These are phyloP conservation scores for Nicotiana tabacum DNA, from an alignment of 257 asterid species.

Conservation along the genomic window DNA sequence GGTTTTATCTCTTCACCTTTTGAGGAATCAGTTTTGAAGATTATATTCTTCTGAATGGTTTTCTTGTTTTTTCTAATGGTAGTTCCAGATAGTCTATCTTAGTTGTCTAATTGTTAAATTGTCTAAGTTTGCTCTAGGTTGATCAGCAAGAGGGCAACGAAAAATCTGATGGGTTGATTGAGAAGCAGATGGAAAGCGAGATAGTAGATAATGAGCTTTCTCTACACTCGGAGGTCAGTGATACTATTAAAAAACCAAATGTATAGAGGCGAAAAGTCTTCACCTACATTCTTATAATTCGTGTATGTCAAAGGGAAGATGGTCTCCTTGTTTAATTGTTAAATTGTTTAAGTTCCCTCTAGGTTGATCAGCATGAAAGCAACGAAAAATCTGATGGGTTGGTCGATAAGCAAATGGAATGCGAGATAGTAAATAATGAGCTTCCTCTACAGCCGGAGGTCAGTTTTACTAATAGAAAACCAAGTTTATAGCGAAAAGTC, in stretches of 20 bases:
- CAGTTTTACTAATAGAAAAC: constrained; percentile 13
- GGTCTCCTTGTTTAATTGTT: not conserved
- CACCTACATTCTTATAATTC: not conserved
- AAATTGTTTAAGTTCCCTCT: not conserved
- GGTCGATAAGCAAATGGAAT: constrained; percentile 37
- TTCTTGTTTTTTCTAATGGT: constrained; percentile 2
- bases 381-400: constrained; percentile 29
- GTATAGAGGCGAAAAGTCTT: not conserved
- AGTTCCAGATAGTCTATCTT: not conserved
- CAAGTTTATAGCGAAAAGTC: not conserved
- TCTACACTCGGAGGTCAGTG: constrained; percentile 45
- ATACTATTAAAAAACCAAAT: not conserved
- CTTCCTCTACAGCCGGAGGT: constrained; percentile 42
- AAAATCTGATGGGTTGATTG: constrained; percentile 28
- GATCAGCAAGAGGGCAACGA: constrained; percentile 46
- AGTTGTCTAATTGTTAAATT: not conserved
- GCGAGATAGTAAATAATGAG: constrained; percentile 33
- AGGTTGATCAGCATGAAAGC: constrained; percentile 44
- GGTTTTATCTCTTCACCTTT: not conserved
- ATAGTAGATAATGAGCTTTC: constrained; percentile 30
- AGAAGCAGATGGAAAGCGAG: constrained; percentile 38
- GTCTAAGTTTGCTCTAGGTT: constrained; percentile 15
- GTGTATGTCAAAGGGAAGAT: not conserved
- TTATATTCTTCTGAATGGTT: not conserved
- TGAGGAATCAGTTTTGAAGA: not conserved